Evolutionary conservation across 768 basidiomycete species (phyloP).

Genomic region (Phaeotremella skinneri): DNA sequence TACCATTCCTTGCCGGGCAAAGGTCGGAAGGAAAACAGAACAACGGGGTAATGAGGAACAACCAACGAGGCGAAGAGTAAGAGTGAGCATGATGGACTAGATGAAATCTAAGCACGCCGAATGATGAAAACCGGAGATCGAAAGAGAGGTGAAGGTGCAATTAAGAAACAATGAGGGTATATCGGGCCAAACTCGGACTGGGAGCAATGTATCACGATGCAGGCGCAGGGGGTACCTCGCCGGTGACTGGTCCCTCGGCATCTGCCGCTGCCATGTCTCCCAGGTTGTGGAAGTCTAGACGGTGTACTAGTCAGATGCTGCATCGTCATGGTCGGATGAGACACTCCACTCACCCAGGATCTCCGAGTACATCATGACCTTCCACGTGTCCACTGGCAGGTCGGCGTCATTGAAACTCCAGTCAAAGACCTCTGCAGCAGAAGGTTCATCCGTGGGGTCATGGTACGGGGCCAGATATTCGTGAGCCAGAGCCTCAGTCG

Average conservation of each 20-base stretch:
- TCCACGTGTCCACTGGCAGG: slow-evolving; percentile 97
- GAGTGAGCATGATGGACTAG: too few relatives aligned
- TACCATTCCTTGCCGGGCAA: too few relatives aligned
- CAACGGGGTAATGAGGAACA: too few relatives aligned
- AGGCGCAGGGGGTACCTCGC: slow-evolving; percentile 39
- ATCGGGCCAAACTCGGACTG: too few relatives aligned
- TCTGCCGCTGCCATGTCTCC: slow-evolving; percentile 48
- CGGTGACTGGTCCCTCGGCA: slow-evolving; percentile 50
- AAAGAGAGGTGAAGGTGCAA: too few relatives aligned
- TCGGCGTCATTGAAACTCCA: slow-evolving; percentile 99
- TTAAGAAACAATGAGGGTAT: too few relatives aligned
- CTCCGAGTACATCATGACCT: slow-evolving; percentile 99
- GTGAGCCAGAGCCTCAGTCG: slow-evolving; percentile 81
- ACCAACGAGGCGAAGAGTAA: too few relatives aligned
- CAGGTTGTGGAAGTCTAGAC: slow-evolving; percentile 52
- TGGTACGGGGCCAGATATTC: slow-evolving; percentile 97
- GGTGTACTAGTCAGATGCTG: not conserved
- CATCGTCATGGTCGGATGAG: not conserved
- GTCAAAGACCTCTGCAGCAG: slow-evolving; percentile 89
- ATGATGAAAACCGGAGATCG: too few relatives aligned
- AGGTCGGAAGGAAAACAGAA: too few relatives aligned
- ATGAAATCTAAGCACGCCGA: too few relatives aligned
- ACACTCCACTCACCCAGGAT: slow-evolving; percentile 69
- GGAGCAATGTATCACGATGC: slow-evolving; percentile 33
- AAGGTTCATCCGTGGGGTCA: slow-evolving; percentile 96